Percentiles rank a stretch among this genome's conserved stretches.
Evolutionary conservation across 1,284 basidiomycete genomes (phyloP).

Genomic region (Tilletia caries): DNA sequence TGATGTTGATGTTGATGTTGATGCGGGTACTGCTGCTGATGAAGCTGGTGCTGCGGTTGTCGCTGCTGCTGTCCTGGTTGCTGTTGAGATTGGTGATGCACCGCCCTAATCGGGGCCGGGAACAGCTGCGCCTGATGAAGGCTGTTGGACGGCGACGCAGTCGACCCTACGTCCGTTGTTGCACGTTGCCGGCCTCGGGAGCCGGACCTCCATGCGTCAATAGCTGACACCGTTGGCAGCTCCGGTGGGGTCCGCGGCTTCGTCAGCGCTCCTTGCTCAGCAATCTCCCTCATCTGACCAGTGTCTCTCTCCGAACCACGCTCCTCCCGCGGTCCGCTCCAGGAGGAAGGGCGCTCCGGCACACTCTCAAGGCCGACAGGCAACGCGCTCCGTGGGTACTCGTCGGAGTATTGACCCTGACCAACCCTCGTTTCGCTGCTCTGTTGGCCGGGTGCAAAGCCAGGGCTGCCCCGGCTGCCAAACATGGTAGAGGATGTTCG

Average conservation of each 20-base stretch:
- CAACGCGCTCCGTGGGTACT: background rate
- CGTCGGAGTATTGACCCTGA: background rate
- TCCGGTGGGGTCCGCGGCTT: constrained; percentile 1
- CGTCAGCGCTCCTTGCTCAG: background rate
- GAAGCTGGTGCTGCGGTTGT: background rate
- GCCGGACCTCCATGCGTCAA: background rate
- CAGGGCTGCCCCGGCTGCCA: background rate
- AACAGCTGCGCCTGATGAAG: background rate
- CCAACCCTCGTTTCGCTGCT: background rate
- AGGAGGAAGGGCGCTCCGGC: background rate
- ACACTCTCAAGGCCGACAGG: background rate
- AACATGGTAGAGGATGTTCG: background rate
- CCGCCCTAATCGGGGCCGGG: background rate
- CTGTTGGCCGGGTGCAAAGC: background rate
- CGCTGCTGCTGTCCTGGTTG: constrained; percentile 1
- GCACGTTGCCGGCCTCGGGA: constrained; percentile 1
- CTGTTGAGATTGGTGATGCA: background rate
- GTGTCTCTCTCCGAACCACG: background rate
- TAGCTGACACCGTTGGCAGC: background rate
- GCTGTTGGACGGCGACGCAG: background rate
- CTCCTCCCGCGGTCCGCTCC: background rate
- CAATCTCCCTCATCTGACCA: background rate
- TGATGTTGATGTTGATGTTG: background rate
- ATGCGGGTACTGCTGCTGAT: background rate
- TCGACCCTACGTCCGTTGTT: background rate